Conservation (phyloP, 371 early-diverging fungal species). For the Syncephalastrum sp. region DNA sequence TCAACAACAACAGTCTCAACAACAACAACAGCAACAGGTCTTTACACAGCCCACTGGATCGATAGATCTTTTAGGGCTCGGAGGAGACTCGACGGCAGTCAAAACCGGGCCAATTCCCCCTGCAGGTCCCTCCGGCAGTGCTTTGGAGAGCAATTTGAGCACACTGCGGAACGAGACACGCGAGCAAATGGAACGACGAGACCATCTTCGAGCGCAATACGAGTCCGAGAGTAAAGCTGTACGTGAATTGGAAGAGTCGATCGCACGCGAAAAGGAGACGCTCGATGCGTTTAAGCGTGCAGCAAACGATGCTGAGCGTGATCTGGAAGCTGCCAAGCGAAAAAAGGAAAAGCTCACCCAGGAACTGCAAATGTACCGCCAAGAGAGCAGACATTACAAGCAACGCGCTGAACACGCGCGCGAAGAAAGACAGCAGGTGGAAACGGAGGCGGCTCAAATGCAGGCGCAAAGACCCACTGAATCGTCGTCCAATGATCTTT, state of each 20-base stretch:
- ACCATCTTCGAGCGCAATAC: conserved; percentile 23
- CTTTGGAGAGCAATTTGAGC: conserved; percentile 15
- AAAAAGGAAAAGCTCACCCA: conserved; percentile 29
- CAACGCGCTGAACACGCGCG: conserved; percentile 31
- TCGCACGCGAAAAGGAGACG: conserved; percentile 29
- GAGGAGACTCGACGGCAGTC: conserved; percentile 6
- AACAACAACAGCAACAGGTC: conserved; percentile 5
- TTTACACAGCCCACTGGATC: not conserved
- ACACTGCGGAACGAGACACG: conserved; percentile 19
- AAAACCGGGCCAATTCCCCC: conserved; percentile 5
- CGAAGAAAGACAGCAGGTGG: conserved; percentile 23
- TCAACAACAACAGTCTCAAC: not conserved
- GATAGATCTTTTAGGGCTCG: conserved; percentile 27
- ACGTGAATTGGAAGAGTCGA: conserved; percentile 22
- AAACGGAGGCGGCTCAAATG: conserved; percentile 11
- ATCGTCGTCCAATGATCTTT: conserved; percentile 17
- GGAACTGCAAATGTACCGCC: conserved; percentile 33
- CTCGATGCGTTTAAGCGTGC: conserved; percentile 28
- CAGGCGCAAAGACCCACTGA: conserved; percentile 4
- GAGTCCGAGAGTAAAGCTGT: conserved; percentile 25
- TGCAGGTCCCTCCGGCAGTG: conserved; percentile 2
- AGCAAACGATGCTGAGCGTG: conserved; percentile 36
- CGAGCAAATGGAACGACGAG: conserved; percentile 20
- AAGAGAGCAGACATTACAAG: conserved; percentile 34
- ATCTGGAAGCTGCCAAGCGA: conserved; percentile 26